These are phyloP conservation scores for Chaetoceros muelleri DNA, from an alignment of 108 stramenopile species.

Conservation along the genomic window DNA sequence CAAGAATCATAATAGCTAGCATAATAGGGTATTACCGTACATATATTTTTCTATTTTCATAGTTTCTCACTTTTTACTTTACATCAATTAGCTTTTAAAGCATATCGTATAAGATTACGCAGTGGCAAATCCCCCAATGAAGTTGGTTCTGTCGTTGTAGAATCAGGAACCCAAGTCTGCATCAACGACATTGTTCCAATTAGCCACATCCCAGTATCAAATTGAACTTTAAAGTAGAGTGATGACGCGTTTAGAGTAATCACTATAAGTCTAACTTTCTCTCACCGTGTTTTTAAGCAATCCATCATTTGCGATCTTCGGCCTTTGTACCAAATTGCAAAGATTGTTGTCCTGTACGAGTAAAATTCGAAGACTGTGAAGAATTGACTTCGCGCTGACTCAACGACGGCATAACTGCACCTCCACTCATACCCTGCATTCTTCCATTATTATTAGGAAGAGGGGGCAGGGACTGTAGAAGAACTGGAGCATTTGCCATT, in stretches of 20 bases:
- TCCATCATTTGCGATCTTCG: background rate
- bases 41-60: conserved; percentile 10
- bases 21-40: too few relatives aligned
- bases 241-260: too few relatives aligned
- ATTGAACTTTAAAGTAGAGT: too few relatives aligned
- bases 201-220: too few relatives aligned
- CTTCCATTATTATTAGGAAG: background rate
- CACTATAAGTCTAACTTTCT: background rate
- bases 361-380: too few relatives aligned
- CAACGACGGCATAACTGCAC: background rate
- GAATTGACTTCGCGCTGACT: background rate
- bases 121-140: too few relatives aligned
- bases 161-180: too few relatives aligned
- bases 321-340: background rate
- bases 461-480: background rate
- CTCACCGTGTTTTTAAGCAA: background rate
- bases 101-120: too few relatives aligned
- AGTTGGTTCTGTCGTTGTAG: too few relatives aligned
- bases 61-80: conserved; percentile 12
- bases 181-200: too few relatives aligned
- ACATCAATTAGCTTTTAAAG: conserved; percentile 18
- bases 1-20: too few relatives aligned
- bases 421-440: background rate
- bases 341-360: background rate
- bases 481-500: background rate